These are phyloP conservation scores for Ambrosia artemisiifolia DNA, from an alignment of 129 eudicot genomes.

Conservation along the genomic window DNA sequence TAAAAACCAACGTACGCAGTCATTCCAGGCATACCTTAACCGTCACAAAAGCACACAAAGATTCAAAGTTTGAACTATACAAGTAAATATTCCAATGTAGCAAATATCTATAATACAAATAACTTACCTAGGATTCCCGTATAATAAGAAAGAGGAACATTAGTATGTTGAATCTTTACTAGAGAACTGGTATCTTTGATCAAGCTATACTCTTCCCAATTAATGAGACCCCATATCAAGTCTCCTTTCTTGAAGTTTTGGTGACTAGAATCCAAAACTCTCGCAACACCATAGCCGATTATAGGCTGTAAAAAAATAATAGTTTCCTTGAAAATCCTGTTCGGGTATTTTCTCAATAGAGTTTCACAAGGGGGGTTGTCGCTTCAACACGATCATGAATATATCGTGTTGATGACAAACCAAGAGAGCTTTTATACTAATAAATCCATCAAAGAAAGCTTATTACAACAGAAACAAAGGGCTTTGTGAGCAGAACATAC, in stretches of 20 bases:
- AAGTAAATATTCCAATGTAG: too few species aligned
- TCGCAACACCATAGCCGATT: neutral
- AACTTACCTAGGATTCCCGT: neutral
- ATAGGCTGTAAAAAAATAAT: neutral
- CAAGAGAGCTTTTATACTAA: too few species aligned
- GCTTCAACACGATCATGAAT: too few species aligned
- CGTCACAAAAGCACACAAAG: neutral
- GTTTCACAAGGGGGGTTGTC: too few species aligned
- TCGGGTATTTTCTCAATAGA: too few species aligned
- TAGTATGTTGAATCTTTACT: neutral
- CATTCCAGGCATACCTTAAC: neutral
- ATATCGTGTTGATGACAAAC: too few species aligned
- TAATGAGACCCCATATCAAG: neutral
- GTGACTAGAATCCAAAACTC: neutral
- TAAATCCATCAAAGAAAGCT: too few species aligned
- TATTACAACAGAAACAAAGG: too few species aligned
- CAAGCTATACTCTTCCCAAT: neutral
- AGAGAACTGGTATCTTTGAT: neutral
- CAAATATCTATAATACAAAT: too few species aligned
- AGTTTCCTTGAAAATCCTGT: too few species aligned
- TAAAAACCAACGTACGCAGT: slow-evolving; percentile 1
- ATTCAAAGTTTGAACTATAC: neutral
- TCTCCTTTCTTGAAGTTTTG: neutral
- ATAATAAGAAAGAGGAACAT: slow-evolving; percentile 1
- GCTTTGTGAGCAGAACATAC: neutral